phyloP scores from a whole-genome alignment of 331 rosid genomes.

The Pyrus hybrid region DNA sequence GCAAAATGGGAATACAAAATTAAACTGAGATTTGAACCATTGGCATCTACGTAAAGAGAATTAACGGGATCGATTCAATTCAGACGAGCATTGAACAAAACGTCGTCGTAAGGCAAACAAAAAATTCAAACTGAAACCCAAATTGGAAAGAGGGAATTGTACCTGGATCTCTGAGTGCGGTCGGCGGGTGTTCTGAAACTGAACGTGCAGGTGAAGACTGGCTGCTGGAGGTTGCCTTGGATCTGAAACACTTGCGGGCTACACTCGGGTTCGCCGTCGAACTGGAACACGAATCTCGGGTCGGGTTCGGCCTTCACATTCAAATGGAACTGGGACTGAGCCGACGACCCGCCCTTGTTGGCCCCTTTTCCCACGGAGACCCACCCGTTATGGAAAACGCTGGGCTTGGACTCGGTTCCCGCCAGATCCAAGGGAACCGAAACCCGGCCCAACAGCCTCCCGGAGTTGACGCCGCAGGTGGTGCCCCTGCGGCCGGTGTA shows the following conservation, averaged over 20 bases:
- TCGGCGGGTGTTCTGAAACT: constrained; percentile 58
- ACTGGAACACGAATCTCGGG: constrained; percentile 76
- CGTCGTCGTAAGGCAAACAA: not conserved
- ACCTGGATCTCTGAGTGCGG: constrained; percentile 67
- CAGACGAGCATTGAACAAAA: not conserved
- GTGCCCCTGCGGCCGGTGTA: constrained; percentile 64
- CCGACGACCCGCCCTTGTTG: constrained; percentile 21
- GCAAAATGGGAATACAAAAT: not conserved
- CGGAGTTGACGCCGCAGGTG: constrained; percentile 67
- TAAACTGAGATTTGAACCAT: not conserved
- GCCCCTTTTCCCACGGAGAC: constrained; percentile 51
- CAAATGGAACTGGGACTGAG: constrained; percentile 56
- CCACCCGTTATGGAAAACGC: too few relatives aligned
- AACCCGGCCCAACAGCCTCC: constrained; percentile 46
- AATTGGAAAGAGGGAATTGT: not conserved
- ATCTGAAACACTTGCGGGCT: constrained; percentile 84
- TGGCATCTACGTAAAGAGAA: not conserved
- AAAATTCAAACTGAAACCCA: not conserved
- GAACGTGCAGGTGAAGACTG: constrained; percentile 78
- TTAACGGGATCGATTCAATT: not conserved
- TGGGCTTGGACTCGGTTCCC: constrained; percentile 41
- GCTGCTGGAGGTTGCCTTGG: constrained; percentile 63
- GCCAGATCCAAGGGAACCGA: constrained; percentile 54
- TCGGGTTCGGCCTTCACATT: constrained; percentile 74
- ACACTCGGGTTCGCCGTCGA: constrained; percentile 83